Percentiles rank a stretch among this genome's conserved stretches.
These are phyloP conservation scores for Pharus latifolius DNA, from an alignment of 176 grass and related monocot genomes.

Conservation along the genomic window DNA sequence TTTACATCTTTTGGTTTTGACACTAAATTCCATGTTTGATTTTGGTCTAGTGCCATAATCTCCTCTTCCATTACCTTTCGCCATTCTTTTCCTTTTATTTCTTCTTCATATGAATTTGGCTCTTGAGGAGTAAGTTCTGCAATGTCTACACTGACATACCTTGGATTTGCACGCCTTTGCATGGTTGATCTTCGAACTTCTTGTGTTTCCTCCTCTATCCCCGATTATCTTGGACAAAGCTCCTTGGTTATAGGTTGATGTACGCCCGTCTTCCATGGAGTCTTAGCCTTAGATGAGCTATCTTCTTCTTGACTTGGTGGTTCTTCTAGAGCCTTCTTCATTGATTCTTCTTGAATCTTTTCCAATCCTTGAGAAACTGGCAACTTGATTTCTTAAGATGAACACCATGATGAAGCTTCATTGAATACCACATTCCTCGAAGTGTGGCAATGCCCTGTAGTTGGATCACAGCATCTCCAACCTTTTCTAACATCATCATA, in stretches of 20 bases:
- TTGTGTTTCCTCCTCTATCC: not conserved
- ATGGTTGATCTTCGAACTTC: not conserved
- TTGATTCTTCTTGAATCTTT: not conserved
- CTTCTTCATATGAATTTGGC: not conserved
- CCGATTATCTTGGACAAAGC: too few species aligned
- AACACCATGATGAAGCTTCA: not conserved
- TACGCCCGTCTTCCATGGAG: not conserved
- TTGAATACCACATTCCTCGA: not conserved
- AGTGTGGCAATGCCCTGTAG: not conserved
- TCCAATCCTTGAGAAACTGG: not conserved
- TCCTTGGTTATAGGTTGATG: not conserved
- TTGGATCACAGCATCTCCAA: slow-evolving; percentile 1
- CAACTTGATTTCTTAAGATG: not conserved
- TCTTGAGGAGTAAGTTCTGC: not conserved
- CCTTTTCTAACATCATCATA: slow-evolving; percentile 13
- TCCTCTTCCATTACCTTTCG: not conserved
- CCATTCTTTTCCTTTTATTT: not conserved
- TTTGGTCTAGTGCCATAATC: not conserved
- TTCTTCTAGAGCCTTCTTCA: not conserved
- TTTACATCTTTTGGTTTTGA: not conserved
- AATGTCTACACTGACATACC: not conserved
- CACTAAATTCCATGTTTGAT: not conserved
- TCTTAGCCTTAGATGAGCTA: not conserved
- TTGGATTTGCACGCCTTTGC: not conserved
- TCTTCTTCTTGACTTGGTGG: not conserved